Conservation (phyloP, 495 filamentous ascomycete genomes). For the Clohesyomyces aquaticus region DNA sequence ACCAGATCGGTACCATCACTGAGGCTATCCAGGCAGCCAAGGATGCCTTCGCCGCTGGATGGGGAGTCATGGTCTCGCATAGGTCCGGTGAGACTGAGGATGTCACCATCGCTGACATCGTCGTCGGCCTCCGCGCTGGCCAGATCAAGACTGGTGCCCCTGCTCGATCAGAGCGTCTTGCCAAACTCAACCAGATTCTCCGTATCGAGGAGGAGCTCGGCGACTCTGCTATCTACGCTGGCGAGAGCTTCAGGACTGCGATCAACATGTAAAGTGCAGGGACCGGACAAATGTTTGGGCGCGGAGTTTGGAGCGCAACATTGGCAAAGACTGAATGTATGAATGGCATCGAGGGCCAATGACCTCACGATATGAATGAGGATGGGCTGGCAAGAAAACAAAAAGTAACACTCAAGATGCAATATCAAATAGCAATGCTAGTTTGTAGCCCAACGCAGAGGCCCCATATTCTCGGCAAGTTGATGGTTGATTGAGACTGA, state of each 20-base stretch:
- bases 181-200: constrained; percentile 99
- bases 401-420: neutral
- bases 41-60: constrained; percentile 94
- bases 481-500: too few relatives aligned
- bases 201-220: constrained; percentile 99
- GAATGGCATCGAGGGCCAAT: neutral
- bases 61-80: constrained; percentile 99
- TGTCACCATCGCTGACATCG: constrained; percentile 97
- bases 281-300: neutral
- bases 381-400: neutral
- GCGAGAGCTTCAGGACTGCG: constrained; percentile 84
- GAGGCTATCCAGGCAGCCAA: constrained; percentile 99
- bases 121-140: constrained; percentile 91
- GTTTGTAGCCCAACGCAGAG: too few relatives aligned
- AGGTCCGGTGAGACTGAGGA: constrained; percentile 99
- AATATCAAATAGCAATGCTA: neutral
- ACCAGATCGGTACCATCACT: constrained; percentile 98
- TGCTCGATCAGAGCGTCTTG: constrained; percentile 91
- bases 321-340: neutral
- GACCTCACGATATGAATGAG: neutral
- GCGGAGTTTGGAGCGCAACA: neutral
- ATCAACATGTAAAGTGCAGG: constrained; percentile 77
- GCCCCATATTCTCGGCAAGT: too few relatives aligned
- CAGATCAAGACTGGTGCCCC: constrained; percentile 96
- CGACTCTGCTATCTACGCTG: constrained; percentile 85